A percentile compares a stretch with the other conserved stretches of the same genome.
phyloP scores from a whole-genome alignment of 2,329 filamentous ascomycete species.

The Gyromitra esculenta region DNA sequence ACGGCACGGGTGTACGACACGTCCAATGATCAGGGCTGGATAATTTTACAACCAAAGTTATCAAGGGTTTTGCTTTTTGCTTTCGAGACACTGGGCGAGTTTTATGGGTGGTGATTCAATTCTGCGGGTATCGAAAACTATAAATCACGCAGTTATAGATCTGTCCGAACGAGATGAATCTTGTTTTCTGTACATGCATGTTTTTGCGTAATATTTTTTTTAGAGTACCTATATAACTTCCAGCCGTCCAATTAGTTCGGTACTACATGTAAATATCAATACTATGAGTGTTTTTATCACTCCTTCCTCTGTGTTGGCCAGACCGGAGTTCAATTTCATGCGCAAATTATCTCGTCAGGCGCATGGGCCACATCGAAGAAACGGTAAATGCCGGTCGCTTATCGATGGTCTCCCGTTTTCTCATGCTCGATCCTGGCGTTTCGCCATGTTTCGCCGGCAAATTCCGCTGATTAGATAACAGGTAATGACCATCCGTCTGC shows the following conservation, averaged over 20 bases:
- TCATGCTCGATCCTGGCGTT: conserved; percentile 18
- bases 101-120: not conserved
- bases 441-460: conserved; percentile 12
- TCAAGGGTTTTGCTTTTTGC: conserved; percentile 17
- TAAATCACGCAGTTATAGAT: not conserved
- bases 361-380: not conserved
- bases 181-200: not conserved
- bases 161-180: not conserved
- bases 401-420: conserved; percentile 32
- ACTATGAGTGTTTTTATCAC: no score
- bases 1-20: not conserved
- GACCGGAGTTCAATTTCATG: no score
- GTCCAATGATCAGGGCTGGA: not conserved
- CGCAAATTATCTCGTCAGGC: no score
- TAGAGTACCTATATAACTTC: no score
- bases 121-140: not conserved
- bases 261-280: not conserved
- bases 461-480: conserved; percentile 36
- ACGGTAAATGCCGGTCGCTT: conserved; percentile 41
- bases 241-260: not conserved
- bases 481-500: not conserved
- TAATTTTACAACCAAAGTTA: conserved; percentile 7
- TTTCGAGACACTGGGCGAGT: conserved; percentile 1
- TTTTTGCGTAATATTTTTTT: not conserved
- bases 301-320: no score